These are phyloP conservation scores for Wickerhamiella cacticola DNA, from an alignment of 805 yeast species.

Conservation along the genomic window DNA sequence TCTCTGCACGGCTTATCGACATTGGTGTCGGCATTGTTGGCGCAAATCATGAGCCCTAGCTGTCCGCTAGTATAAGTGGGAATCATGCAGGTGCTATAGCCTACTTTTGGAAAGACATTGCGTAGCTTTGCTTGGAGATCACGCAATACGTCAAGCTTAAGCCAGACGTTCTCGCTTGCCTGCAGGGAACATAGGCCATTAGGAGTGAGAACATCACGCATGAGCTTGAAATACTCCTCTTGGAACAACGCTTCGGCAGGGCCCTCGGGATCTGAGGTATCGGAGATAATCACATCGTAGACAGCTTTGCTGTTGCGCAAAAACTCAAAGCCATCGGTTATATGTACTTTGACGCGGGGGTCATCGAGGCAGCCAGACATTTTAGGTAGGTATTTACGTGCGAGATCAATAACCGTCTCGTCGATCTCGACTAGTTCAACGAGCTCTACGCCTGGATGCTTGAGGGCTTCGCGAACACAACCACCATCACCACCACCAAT, in stretches of 20 bases:
- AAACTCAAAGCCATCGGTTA: slow-evolving; percentile 77
- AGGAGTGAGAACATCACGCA: slow-evolving; percentile 48
- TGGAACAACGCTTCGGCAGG: slow-evolving; percentile 89
- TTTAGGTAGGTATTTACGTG: slow-evolving; percentile 58
- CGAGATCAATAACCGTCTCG: slow-evolving; percentile 60
- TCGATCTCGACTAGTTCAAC: slow-evolving; percentile 85
- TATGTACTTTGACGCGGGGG: slow-evolving; percentile 51
- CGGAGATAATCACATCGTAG: slow-evolving; percentile 79
- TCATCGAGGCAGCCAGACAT: slow-evolving; percentile 50
- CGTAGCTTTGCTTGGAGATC: slow-evolving; percentile 71
- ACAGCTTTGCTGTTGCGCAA: slow-evolving; percentile 39
- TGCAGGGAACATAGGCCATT: slow-evolving; percentile 71
- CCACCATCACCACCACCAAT: slow-evolving; percentile 98
- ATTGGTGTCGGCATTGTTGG: slow-evolving; percentile 54
- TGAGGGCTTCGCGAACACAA: slow-evolving; percentile 75
- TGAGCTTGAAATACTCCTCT: slow-evolving; percentile 56
- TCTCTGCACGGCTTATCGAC: slow-evolving; percentile 61
- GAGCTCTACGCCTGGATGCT: slow-evolving; percentile 48
- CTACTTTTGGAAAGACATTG: slow-evolving; percentile 81
- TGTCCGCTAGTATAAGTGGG: slow-evolving; percentile 98
- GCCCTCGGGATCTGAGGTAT: slow-evolving; percentile 90
- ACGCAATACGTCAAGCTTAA: slow-evolving; percentile 73
- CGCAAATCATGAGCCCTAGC: slow-evolving; percentile 95
- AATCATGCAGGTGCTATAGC: slow-evolving; percentile 80
- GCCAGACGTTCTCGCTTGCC: slow-evolving; percentile 77